Evolutionary conservation across 176 grass and related monocot genomes (phyloP).

Genomic region (Typha latifolia): DNA sequence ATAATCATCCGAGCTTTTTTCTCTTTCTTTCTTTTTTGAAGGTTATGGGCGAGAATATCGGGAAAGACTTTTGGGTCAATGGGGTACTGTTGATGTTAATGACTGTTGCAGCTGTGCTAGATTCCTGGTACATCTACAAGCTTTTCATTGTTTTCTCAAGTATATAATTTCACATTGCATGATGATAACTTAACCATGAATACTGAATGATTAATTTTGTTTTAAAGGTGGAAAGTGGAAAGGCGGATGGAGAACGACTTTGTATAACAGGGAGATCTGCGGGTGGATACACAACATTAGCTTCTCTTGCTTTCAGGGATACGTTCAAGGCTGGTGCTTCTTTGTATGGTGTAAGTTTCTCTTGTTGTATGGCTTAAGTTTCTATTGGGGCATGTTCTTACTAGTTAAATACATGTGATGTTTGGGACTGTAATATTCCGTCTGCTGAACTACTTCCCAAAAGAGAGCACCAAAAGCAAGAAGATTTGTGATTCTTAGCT

Average conservation of each 20-base stretch:
- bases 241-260: slow-evolving; percentile 72
- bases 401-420: no score
- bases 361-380: neutral
- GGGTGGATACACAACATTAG: slow-evolving; percentile 90
- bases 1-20: no score
- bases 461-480: no score
- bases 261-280: slow-evolving; percentile 89
- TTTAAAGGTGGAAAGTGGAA: slow-evolving; percentile 60
- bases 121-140: slow-evolving; percentile 43
- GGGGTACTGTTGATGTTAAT: slow-evolving; percentile 85
- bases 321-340: slow-evolving; percentile 96
- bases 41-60: slow-evolving; percentile 91
- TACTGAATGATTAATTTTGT: slow-evolving; percentile 2
- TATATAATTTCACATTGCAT: neutral
- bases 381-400: no score
- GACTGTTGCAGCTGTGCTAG: slow-evolving; percentile 84
- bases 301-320: slow-evolving; percentile 76
- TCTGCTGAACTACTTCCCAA: no score
- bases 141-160: neutral
- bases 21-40: slow-evolving; percentile 20
- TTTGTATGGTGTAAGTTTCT: slow-evolving; percentile 88
- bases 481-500: no score
- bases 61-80: slow-evolving; percentile 73
- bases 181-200: neutral
- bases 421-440: no score